Evolutionary conservation across 1,284 basidiomycete species (phyloP), one percentile per base, ranked within the genome.

Genomic region (Malassezia caprae): DNA sequence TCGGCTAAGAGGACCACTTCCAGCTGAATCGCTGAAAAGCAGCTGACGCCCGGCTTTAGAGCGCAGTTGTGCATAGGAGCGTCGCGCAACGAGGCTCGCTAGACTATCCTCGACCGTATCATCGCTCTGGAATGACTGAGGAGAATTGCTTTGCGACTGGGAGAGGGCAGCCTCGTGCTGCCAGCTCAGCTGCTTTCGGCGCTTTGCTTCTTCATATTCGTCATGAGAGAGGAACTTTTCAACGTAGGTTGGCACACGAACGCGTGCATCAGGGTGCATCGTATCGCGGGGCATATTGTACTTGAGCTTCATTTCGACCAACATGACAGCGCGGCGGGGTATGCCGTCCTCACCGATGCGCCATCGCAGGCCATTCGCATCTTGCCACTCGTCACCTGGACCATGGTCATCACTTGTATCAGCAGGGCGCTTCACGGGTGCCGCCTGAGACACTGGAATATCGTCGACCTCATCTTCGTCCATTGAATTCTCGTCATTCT

Each of bases 201-300:
- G 53, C 35, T 62, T 62, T 15, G 61, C 60, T 8, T 69, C 68
- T 24, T 69, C 65, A 61, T 65, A 71, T 31, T 68, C 66, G 0
- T 60, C 56, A 41, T 68, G 63, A 8, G 62, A 65, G 8, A 71
- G 49, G 51, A 62, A 71, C 48, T 59, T 59, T 44, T 62, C 59
- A 0, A 64, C 60, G 15, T 62, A 56, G 12, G 63, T 63, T 12
- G 67, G 64, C 10, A 68, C 62, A 44, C 48, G 53, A 17, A 63
- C 55, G 24, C 57, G 62, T 3, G 67, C 62, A 59, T 68, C 67
- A 10, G 69, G 66, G 41, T 71, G 69, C 8, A 55, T 34, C 15
- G 69, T 65, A 49, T 68, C 68, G 31, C 59, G 59, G 7, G 69
- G 69, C 65, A 68, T 69, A 19, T 53, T 48, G 55, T 69, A 68